Evolutionary conservation across 2,329 filamentous ascomycete genomes (phyloP), one percentile per base, ranked within the genome.

Genomic region (Bipolaris cookei): DNA sequence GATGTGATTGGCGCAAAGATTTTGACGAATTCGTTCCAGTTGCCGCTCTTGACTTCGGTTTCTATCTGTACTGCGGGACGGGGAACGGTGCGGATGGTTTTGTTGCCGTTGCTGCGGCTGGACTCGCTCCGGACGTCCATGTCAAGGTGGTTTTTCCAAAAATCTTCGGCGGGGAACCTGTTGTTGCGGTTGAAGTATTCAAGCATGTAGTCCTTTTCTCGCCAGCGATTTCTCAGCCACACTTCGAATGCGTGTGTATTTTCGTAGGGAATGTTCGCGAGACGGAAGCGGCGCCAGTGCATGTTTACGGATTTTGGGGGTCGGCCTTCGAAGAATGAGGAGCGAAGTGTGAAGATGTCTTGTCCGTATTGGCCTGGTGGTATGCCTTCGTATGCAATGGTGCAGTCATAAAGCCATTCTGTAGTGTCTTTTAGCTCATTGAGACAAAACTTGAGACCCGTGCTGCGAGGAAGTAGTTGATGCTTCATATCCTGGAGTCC

Each of bases 291-390:
- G 51, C 95, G 87, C 92, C 94, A 99, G 78, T 96, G 90, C 81
- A 98, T 93, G 77, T 97, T 98, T 69, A 98, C 93, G 1, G 92
- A 97, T 74, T 93, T 97, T 1, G 94, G 95, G 0, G 93, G 89
- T 1, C 91, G 87, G 11, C 95, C 93, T 75, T 95, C 87, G 61
- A 97, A 88, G 73, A 95, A 97, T 3, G 92, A 96, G 46, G 92
- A 92, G 2, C 86, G 85, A 3, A 99, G 82, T 0, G 91, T 93
- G 76, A 96, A 98, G 69, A 91, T 90, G 46, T 96, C 87, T 73
- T 98, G 93, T n/a, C 94, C 93, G 65, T 89, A 97, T 67, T 90
- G 84, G 37, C 80, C 80, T 1, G 68, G 69, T 4, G 91, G 90
- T 41, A 97, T 86, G 13, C 95, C 94, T 77, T 97, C 94, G 72